Conservation (phyloP, 2,329 filamentous ascomycete species). For the Talaromyces pinophilus region DNA sequence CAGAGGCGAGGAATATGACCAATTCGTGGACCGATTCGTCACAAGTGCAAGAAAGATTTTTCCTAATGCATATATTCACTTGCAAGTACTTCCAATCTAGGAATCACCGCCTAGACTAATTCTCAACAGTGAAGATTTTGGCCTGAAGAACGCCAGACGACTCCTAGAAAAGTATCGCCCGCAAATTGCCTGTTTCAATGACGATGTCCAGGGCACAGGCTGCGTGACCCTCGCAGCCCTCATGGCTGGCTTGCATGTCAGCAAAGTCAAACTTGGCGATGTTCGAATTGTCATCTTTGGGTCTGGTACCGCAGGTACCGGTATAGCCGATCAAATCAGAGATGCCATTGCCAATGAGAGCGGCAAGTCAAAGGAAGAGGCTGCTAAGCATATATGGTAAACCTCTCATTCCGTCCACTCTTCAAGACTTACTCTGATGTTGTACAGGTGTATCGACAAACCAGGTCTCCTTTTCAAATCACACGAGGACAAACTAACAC, state of each 20-base stretch:
- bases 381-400: constrained; percentile 70
- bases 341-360: constrained; percentile 74
- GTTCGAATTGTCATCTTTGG: constrained; percentile 75
- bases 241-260: constrained; percentile 72
- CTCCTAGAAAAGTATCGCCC: constrained; percentile 75
- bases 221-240: constrained; percentile 84
- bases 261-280: constrained; percentile 65
- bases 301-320: constrained; percentile 76
- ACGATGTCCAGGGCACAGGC: constrained; percentile 86
- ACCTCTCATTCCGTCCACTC: not conserved
- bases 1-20: constrained; percentile 71
- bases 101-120: not conserved
- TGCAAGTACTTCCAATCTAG: constrained; percentile 45
- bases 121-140: constrained; percentile 69
- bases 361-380: constrained; percentile 69
- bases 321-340: constrained; percentile 80
- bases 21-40: constrained; percentile 75
- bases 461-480: constrained; percentile 71
- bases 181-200: constrained; percentile 81
- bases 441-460: constrained; percentile 74
- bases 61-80: constrained; percentile 81
- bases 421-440: constrained; percentile 43
- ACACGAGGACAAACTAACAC: constrained; percentile 61
- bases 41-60: constrained; percentile 66
- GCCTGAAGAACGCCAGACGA: constrained; percentile 71